Conservation (phyloP, 805 yeast species). For the Blastobotrys chiropterorum region DNA sequence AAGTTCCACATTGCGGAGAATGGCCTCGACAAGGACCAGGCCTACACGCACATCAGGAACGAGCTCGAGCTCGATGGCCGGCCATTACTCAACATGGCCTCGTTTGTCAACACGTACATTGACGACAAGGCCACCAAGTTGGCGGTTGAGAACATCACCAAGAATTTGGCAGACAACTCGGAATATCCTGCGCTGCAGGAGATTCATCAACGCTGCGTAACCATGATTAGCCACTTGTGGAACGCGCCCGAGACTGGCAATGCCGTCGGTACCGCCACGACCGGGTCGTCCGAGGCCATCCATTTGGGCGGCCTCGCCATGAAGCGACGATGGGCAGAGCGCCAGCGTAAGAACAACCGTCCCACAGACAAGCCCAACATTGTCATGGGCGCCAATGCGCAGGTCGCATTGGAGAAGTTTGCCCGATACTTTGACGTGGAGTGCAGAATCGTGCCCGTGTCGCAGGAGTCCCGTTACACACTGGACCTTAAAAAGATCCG, state of each 20-base stretch:
- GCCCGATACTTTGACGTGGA: slow-evolving; percentile 93
- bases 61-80: slow-evolving; percentile 78
- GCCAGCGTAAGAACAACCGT: slow-evolving; percentile 53
- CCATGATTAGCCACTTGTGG: slow-evolving; percentile 78
- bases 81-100: slow-evolving; percentile 79
- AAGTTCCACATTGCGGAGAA: slow-evolving; percentile 56
- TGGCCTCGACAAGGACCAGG: slow-evolving; percentile 47
- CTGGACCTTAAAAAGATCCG: slow-evolving; percentile 56
- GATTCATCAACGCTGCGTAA: slow-evolving; percentile 73
- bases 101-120: slow-evolving; percentile 75
- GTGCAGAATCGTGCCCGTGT: slow-evolving; percentile 65
- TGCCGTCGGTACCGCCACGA: slow-evolving; percentile 84
- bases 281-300: slow-evolving; percentile 91
- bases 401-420: slow-evolving; percentile 90
- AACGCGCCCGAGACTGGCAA: slow-evolving; percentile 48
- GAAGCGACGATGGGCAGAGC: slow-evolving; percentile 83
- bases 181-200: slow-evolving; percentile 86
- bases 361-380: slow-evolving; percentile 68
- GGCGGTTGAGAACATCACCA: slow-evolving; percentile 64
- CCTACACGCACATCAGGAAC: slow-evolving; percentile 60
- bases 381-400: slow-evolving; percentile 88
- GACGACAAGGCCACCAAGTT: slow-evolving; percentile 49
- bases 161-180: slow-evolving; percentile 88
- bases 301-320: slow-evolving; percentile 90
- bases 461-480: slow-evolving; percentile 52